A percentile compares a stretch with the other conserved stretches of the same genome.
Conservation (phyloP, 2,329 filamentous ascomycete genomes). For the Fusarium floridanum region DNA sequence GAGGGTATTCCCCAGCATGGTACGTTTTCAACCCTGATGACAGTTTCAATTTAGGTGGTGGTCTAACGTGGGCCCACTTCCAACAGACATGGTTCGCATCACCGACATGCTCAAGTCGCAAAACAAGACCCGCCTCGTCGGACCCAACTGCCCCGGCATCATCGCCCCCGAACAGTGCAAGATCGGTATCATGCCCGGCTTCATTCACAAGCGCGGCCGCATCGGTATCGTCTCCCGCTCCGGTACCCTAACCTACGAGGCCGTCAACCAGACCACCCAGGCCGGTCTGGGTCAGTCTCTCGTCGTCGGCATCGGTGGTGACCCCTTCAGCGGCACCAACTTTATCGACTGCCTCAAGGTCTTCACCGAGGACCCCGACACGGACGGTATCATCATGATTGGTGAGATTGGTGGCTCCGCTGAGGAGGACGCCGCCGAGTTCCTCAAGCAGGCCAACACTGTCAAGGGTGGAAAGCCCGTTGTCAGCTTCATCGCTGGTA, state of each 20-base stretch:
- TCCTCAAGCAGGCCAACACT: slow-evolving; percentile 92
- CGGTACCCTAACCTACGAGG: slow-evolving; percentile 98
- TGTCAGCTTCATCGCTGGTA: slow-evolving; percentile 98
- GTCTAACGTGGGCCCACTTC: slow-evolving; percentile 33
- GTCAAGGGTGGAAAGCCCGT: slow-evolving; percentile 89
- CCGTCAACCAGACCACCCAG: slow-evolving; percentile 99
- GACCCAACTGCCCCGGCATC: slow-evolving; percentile 98
- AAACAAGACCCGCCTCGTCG: slow-evolving; percentile 95
- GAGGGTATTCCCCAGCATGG: slow-evolving; percentile 98
- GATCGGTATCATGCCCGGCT: slow-evolving; percentile 99
- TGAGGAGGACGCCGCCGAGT: slow-evolving; percentile 98
- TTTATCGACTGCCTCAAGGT: slow-evolving; percentile 99
- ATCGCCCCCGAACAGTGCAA: slow-evolving; percentile 98
- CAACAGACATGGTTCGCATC: slow-evolving; percentile 95
- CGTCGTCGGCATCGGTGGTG: slow-evolving; percentile 97
- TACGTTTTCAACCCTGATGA: slow-evolving; percentile 58
- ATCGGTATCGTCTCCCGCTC: slow-evolving; percentile 99
- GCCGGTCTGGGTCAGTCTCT: slow-evolving; percentile 97
- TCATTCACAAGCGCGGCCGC: slow-evolving; percentile 99
- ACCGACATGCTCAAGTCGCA: slow-evolving; percentile 98
- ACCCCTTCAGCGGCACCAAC: slow-evolving; percentile 99
- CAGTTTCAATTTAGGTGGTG: background rate
- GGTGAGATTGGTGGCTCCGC: slow-evolving; percentile 98
- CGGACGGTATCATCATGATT: slow-evolving; percentile 99
- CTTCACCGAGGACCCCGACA: slow-evolving; percentile 95